Conservation (phyloP, 148 eudicot genomes). For the Persicaria maculosa region DNA sequence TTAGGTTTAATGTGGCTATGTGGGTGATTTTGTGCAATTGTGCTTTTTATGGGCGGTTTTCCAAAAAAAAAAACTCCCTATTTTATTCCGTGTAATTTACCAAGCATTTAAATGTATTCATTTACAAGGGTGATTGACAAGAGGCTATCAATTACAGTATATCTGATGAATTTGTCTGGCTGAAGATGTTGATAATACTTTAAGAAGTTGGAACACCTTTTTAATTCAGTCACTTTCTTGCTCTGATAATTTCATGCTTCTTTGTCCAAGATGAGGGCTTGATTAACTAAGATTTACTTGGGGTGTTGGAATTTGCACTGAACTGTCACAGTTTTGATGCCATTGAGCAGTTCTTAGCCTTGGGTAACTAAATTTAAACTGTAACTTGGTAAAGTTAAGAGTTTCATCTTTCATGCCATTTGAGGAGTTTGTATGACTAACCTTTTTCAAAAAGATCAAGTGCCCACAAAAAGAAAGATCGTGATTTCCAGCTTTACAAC, state of each 20-base stretch:
- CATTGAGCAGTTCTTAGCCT: constrained; percentile 2
- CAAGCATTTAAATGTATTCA: too few species aligned
- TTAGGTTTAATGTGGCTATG: too few species aligned
- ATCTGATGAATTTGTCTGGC: neutral
- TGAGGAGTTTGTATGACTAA: neutral
- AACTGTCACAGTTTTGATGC: neutral
- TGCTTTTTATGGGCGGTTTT: too few species aligned
- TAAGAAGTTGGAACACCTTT: constrained; percentile 6
- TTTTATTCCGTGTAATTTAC: too few species aligned
- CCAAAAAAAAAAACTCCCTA: too few species aligned
- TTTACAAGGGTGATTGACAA: constrained; percentile 7
- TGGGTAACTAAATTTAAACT: neutral
- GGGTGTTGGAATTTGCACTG: constrained; percentile 5
- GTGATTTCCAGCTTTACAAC: neutral
- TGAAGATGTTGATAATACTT: constrained; percentile 4
- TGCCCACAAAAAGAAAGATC: too few species aligned
- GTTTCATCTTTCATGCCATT: neutral
- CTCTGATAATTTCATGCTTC: neutral
- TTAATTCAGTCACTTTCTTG: constrained; percentile 8
- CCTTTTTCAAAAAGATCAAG: neutral
- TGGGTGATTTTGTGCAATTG: too few species aligned
- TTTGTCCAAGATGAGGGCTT: neutral
- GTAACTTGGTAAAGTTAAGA: neutral
- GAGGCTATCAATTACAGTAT: neutral
- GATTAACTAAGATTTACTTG: neutral